Evolutionary conservation across 208 protist genomes (phyloP), one percentile per base, ranked within the genome.

Genomic region (Wallacemonas collosoma): DNA sequence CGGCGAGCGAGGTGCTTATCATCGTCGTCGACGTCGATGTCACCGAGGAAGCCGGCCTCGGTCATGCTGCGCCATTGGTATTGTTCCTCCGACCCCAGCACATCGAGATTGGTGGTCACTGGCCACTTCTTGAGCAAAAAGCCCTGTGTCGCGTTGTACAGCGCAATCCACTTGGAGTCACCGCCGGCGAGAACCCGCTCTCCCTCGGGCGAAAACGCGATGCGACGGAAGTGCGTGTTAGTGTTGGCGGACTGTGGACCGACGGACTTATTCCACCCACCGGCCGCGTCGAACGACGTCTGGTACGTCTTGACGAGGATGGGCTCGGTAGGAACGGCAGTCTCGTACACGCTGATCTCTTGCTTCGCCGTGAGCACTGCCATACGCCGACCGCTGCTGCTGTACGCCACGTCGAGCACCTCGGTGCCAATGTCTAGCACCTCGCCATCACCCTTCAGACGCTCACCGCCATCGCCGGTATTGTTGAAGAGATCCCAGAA

Each of bases 401-500:
- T 95, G 76, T 95, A 97, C 6, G 93, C 72, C 45, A 97, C 77
- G 69, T 85, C 89, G 14, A 97, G 72, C 65, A 95, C 90, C 77
- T 97, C 90, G 2, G 82, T 87, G 9, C 86, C 88, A 62, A 97
- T 81, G 76, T 95, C 74, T 2, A 95, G 66, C 65, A 90, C 90
- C 70, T 97, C 93, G 17, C 81, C 88, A 64, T 93, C 87, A 26
- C 90, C 90, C 68, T 94, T 95, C 35, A 97, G 83, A 5, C 93
- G 84, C 64, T 93, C 89, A 14, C 93, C 93, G 63, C 89, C 86
- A 60, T 95, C 88, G 12, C 60, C 60, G 56, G 87, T 84, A 56
- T 87, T 81, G 58, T 79, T 92, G 76, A 97, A 98, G 60, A 98
- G 85, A 54, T 97, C 91, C 93, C 95, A 98, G 64, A 97, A 83